A percentile compares a stretch with the other conserved stretches of the same genome.
Evolutionary conservation across 768 basidiomycete species (phyloP).

Genomic region (Russula compacta): DNA sequence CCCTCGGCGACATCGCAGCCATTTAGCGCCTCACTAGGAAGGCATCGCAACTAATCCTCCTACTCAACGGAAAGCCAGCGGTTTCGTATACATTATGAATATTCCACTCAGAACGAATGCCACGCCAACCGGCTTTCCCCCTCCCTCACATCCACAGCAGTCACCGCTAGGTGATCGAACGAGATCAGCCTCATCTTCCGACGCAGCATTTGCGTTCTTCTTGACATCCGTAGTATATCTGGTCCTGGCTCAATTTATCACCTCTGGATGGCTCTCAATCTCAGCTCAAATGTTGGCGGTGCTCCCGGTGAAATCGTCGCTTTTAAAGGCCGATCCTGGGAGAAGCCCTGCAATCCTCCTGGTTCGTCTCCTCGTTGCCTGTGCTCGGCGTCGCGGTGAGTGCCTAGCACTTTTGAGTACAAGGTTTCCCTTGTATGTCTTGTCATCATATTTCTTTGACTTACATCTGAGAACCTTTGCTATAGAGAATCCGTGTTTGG

Average conservation of each 20-base stretch:
- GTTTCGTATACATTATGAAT: slow-evolving; percentile 88
- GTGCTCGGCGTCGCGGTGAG: slow-evolving; percentile 42
- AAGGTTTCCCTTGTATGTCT: slow-evolving; percentile 70
- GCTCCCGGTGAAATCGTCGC: slow-evolving; percentile 94
- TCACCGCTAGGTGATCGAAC: too few species aligned
- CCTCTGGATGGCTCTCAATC: slow-evolving; percentile 91
- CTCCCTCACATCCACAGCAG: too few species aligned
- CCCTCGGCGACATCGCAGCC: slow-evolving; percentile 82
- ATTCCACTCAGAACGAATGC: slow-evolving; percentile 78
- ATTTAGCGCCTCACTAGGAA: slow-evolving; percentile 92
- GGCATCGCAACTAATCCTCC: slow-evolving; percentile 81
- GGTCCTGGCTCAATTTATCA: slow-evolving; percentile 87
- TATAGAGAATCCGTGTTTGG: slow-evolving; percentile 77
- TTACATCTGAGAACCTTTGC: background rate
- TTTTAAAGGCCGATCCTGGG: slow-evolving; percentile 75
- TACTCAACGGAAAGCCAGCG: slow-evolving; percentile 77
- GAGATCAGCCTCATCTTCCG: slow-evolving; percentile 64
- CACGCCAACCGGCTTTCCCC: too few species aligned
- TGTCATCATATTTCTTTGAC: background rate
- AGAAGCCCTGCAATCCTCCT: slow-evolving; percentile 73
- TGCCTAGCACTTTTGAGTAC: slow-evolving; percentile 87
- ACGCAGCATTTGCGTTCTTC: slow-evolving; percentile 85
- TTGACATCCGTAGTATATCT: slow-evolving; percentile 83
- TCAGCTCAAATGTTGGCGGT: slow-evolving; percentile 83
- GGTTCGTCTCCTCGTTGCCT: slow-evolving; percentile 20